Conservation (phyloP, 148 eudicot genomes). For the Suaeda aralocaspica region DNA sequence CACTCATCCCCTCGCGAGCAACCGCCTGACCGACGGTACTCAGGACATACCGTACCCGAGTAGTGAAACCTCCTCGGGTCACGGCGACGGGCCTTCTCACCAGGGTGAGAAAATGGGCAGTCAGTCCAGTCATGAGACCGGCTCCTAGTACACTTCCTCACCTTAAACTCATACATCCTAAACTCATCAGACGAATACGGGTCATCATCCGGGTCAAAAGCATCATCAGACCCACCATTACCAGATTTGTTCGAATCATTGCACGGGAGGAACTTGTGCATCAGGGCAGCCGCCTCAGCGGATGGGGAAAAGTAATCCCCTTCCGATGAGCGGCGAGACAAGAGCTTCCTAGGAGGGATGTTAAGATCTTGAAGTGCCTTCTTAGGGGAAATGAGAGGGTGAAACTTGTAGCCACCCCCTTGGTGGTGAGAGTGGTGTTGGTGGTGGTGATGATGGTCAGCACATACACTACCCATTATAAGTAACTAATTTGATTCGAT, state of each 20-base stretch:
- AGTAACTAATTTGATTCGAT: not conserved
- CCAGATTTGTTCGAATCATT: slow-evolving; percentile 16
- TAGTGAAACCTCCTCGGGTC: slow-evolving; percentile 66
- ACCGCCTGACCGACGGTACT: slow-evolving; percentile 50
- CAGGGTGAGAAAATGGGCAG: slow-evolving; percentile 85
- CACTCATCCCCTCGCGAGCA: slow-evolving; percentile 66
- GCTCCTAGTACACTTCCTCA: slow-evolving; percentile 68
- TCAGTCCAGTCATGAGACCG: slow-evolving; percentile 93
- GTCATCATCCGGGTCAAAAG: slow-evolving; percentile 46
- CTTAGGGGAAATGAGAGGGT: slow-evolving; percentile 29
- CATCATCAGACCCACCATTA: slow-evolving; percentile 12
- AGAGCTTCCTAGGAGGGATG: slow-evolving; percentile 71
- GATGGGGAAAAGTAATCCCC: not conserved
- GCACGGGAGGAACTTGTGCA: slow-evolving; percentile 11
- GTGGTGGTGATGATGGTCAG: slow-evolving; percentile 7
- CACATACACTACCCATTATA: slow-evolving; percentile 47
- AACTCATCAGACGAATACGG: slow-evolving; percentile 77
- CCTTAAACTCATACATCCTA: slow-evolving; percentile 89
- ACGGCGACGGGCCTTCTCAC: slow-evolving; percentile 83
- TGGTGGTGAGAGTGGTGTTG: slow-evolving; percentile 44
- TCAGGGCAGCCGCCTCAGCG: not conserved
- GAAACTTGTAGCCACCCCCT: slow-evolving; percentile 37
- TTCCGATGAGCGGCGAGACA: slow-evolving; percentile 29
- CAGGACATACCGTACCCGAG: slow-evolving; percentile 68
- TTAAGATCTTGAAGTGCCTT: slow-evolving; percentile 52